phyloP scores from a whole-genome alignment of 768 basidiomycete species.

The Boletus rubescentipes region DNA sequence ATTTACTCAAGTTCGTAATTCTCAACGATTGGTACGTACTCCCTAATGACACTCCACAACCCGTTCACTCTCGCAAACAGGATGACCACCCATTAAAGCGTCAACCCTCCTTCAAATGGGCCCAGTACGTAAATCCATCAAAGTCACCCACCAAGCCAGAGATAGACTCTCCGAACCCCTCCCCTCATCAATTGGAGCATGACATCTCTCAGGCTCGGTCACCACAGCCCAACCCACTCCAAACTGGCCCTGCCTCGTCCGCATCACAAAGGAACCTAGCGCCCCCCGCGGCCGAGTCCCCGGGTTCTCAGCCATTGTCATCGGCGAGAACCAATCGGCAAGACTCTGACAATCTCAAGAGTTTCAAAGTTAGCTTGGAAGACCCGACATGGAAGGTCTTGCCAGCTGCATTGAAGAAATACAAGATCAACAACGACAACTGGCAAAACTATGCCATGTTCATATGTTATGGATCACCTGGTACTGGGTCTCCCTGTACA shows the following conservation, averaged over 20 bases:
- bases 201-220: conserved; percentile 47
- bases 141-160: conserved; percentile 81
- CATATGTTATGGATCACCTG: conserved; percentile 93
- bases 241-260: conserved; percentile 13
- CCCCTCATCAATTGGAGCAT: conserved; percentile 76
- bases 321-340: conserved; percentile 47
- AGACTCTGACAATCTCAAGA: conserved; percentile 77
- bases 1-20: conserved; percentile 45
- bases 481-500: conserved; percentile 38
- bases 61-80: conserved; percentile 13
- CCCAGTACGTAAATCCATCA: conserved; percentile 70
- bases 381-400: conserved; percentile 99
- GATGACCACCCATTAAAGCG: conserved; percentile 54
- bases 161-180: conserved; percentile 73
- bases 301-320: conserved; percentile 27
- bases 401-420: conserved; percentile 97
- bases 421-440: conserved; percentile 97
- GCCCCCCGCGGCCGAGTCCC: conserved; percentile 32
- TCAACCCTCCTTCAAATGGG: conserved; percentile 89
- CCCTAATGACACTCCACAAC: conserved; percentile 1
- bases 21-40: conserved; percentile 18
- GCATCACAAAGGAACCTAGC: conserved; percentile 32
- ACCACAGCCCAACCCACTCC: conserved; percentile 16
- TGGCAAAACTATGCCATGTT: conserved; percentile 99
- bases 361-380: conserved; percentile 96